Percentiles rank a stretch among this genome's conserved stretches.
Evolutionary conservation across 2,329 filamentous ascomycete genomes (phyloP).

Genomic region (Xylariaceae sp.): DNA sequence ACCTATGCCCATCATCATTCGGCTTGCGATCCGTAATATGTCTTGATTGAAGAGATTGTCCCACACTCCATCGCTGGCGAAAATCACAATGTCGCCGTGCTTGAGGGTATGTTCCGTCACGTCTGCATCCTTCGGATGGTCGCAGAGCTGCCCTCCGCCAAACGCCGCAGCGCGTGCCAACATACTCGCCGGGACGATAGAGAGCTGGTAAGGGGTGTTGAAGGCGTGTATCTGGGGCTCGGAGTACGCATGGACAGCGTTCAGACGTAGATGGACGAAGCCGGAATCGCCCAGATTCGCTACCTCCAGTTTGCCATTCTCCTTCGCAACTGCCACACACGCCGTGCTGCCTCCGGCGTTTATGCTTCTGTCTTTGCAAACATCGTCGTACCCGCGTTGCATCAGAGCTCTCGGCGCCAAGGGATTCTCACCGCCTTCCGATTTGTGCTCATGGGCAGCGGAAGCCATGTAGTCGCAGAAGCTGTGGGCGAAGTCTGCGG

Average conservation of each 20-base stretch:
- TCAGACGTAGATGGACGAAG: conserved; percentile 79
- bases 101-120: conserved; percentile 70
- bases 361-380: conserved; percentile 68
- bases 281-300: conserved; percentile 96
- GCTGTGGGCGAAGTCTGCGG: conserved; percentile 90
- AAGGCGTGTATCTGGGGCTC: conserved; percentile 91
- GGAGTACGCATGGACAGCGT: conserved; percentile 77
- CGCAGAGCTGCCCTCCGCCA: conserved; percentile 73
- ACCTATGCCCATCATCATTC: conserved; percentile 65
- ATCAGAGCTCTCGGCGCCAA: conserved; percentile 66
- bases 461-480: conserved; percentile 90
- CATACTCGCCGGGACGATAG: conserved; percentile 76
- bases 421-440: conserved; percentile 28
- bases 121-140: conserved; percentile 78
- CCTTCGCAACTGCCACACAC: conserved; percentile 71
- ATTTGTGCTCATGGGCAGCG: conserved; percentile 56
- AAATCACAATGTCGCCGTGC: conserved; percentile 88
- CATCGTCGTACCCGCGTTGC: conserved; percentile 76
- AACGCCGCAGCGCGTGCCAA: conserved; percentile 76
- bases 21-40: conserved; percentile 72
- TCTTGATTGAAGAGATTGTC: conserved; percentile 94
- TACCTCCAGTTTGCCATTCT: conserved; percentile 71
- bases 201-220: conserved; percentile 95
- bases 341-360: conserved; percentile 86
- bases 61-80: conserved; percentile 93